Evolutionary conservation across 2,329 filamentous ascomycete species (phyloP), one percentile per base, ranked within the genome.

Genomic region (Fusarium sp.): DNA sequence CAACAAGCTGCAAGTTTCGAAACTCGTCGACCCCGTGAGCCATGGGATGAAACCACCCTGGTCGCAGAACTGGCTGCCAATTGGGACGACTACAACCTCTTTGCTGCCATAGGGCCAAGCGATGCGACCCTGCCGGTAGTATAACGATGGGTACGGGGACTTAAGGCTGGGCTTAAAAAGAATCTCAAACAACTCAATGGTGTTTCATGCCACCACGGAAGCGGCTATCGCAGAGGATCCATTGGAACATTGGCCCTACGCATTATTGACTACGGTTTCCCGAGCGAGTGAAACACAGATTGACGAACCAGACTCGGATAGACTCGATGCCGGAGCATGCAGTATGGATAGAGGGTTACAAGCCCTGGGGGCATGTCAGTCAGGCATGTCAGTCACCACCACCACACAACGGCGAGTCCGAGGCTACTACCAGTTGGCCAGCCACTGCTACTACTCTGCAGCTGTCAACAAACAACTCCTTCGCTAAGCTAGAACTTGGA

Each of bases 131-230:
- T 65, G 61, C 44, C 36, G 54, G 51, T 55, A 40, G 51, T 55
- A 40, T 44, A 50, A 34, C 31, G 36, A 53, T 62, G 67, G 49
- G 42, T 64, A 64, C 40, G 49, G 59, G 46, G 55, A 65, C 42
- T 55, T 54, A 29, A 49, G 51, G 56, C 67, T 68, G 36, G 67
- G 34, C 42, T 61, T 53, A 49, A 36, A 36, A 23, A 46, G 23
- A 70, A 65, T 68, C 67, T 61, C 60, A 70, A 70, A 70, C 64
- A 65, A 49, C 63, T 14, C 51, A 56, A 62, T 59, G 60, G 33
- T 49, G 67, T 70, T 70, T 70, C 68, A 70, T 62, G 44, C 56
- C 36, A 57, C 58, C 38, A 57, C 58, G 33, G 40, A 31, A 29
- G 54, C 34, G 54, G 54, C 57, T 64, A 69, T 70, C 65, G 16